Conservation (phyloP, 441 rosid species). For the Populus hybrid region DNA sequence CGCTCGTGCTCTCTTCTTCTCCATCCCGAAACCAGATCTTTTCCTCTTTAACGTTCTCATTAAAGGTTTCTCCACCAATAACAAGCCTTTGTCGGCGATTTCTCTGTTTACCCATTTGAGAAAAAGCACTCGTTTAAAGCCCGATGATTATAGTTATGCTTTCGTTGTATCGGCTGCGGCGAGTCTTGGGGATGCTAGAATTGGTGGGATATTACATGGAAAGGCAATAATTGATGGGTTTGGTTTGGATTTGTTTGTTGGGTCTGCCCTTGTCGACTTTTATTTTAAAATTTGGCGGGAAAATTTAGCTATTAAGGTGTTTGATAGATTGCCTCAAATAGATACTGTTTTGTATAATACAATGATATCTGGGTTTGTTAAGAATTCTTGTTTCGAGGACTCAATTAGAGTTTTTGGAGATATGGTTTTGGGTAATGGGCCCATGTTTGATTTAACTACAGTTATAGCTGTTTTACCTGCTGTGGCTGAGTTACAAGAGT, state of each 20-base stretch:
- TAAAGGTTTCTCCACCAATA: constrained; percentile 46
- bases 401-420: constrained; percentile 43
- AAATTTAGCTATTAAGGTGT: constrained; percentile 49
- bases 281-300: constrained; percentile 44
- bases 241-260: constrained; percentile 52
- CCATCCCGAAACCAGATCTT: constrained; percentile 54
- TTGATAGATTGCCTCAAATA: constrained; percentile 53
- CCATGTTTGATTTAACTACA: constrained; percentile 44
- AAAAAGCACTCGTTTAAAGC: constrained; percentile 38
- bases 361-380: constrained; percentile 55
- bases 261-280: constrained; percentile 54
- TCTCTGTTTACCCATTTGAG: constrained; percentile 43
- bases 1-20: constrained; percentile 51
- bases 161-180: constrained; percentile 54
- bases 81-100: constrained; percentile 43
- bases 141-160: constrained; percentile 56
- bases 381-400: constrained; percentile 45
- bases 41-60: constrained; percentile 72
- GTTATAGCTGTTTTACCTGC: constrained; percentile 64
- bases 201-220: constrained; percentile 47
- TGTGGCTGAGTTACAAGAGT: constrained; percentile 62
- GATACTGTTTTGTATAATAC: constrained; percentile 73
- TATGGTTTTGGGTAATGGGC: constrained; percentile 39
- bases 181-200: constrained; percentile 25
- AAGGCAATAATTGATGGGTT: constrained; percentile 52